Evolutionary conservation across 75 land plant species (phyloP), one percentile per base, ranked within the genome.

Genomic region (Pinus taeda): DNA sequence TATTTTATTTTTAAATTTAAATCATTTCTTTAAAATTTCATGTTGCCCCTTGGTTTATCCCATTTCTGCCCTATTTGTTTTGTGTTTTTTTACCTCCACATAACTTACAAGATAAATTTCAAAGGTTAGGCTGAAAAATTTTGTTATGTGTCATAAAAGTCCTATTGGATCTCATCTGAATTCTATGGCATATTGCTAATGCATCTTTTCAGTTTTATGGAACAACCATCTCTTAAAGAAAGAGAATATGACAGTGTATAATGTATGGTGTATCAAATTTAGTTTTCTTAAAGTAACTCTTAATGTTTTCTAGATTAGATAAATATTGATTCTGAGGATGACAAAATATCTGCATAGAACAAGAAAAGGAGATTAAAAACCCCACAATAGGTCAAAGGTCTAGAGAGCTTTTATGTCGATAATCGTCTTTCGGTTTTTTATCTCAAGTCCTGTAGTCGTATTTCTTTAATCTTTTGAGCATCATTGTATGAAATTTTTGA

Each of bases 371-470:
- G 36, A 42, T 59, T 82, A 60, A 90, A 90, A 78, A 88, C 90
- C 65, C 86, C 88, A 15, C 33, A 74, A 5, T 90, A 90, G 80
- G 74, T 86, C 57, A 61, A 78, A 49, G 88, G 86, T 30, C 56
- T 90, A 58, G 93, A 90, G 78, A 77, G 72, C 26, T 81, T 88
- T 26, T 90, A 90, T 79, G 64, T 76, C 60, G 93, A 90, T 88
- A 84, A n/a, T 53, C 4, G 18, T 36, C 13, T 63, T 74, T 55
- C 21, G 3, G 24, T 15, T 56, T 42, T 20, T 76, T 15, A 66
- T 15, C 58, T 17, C 59, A 70, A 18, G 57, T 69, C 14, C 37
- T 36, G 24, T 62, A 4, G n/a, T 71, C 56, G 60, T 24, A 65
- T 57, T 74, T 64, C 13, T 65, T 15, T 37, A 36, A 15, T 18